Percentiles rank a stretch among this genome's conserved stretches.
Conservation (phyloP, 768 basidiomycete genomes). For the Dendrothele bispora region DNA sequence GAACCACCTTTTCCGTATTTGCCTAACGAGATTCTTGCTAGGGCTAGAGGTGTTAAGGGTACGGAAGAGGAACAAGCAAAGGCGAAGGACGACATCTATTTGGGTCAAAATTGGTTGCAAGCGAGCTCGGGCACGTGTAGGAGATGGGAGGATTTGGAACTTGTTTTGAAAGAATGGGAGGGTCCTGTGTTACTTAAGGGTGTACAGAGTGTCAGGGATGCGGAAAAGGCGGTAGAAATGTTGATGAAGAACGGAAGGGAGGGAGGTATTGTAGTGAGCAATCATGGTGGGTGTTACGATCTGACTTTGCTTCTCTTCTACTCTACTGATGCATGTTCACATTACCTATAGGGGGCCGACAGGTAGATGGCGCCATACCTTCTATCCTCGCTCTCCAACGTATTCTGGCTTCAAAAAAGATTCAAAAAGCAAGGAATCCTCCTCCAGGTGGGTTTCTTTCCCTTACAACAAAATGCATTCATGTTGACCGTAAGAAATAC, state of each 20-base stretch:
- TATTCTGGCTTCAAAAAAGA: no score
- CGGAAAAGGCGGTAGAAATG: conserved; percentile 64
- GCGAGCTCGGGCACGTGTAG: conserved; percentile 60
- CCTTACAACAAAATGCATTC: no score
- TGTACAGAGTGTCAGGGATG: conserved; percentile 67
- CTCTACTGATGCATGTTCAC: no score
- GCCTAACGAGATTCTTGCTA: no score
- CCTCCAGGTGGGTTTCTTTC: no score
- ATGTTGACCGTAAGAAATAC: no score
- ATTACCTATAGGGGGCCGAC: no score
- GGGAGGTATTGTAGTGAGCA: conserved; percentile 80
- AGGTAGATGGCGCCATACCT: no score
- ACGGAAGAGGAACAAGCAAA: conserved; percentile 47
- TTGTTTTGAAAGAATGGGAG: conserved; percentile 73
- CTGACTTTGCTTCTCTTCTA: no score
- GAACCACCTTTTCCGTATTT: conserved; percentile 59
- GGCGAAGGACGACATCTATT: conserved; percentile 33
- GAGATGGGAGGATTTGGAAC: conserved; percentile 70
- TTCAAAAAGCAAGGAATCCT: no score
- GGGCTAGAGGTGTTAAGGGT: conserved; percentile 41
- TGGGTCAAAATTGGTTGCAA: conserved; percentile 69
- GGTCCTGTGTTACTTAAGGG: conserved; percentile 79
- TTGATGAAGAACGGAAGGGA: no score
- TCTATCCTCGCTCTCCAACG: no score
- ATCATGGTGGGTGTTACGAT: conserved; percentile 67